Evolutionary conservation across 768 basidiomycete genomes (phyloP), one percentile per base, ranked within the genome.

Genomic region (Wakefieldia striispora): DNA sequence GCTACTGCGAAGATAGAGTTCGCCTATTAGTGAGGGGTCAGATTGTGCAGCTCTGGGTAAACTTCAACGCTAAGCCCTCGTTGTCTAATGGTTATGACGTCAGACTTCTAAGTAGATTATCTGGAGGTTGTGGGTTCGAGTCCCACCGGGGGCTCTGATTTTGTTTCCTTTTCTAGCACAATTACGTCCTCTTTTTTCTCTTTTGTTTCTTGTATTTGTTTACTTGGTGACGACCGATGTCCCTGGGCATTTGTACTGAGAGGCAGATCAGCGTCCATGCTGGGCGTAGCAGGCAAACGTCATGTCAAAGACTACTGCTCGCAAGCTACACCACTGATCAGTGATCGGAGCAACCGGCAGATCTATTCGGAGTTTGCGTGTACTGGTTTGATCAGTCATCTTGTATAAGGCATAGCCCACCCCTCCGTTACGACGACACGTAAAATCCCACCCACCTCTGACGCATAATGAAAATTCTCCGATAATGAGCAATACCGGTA

Each of bases 41-140:
- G 43, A n/a, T 36, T 6, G n/a, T 45, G 37, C 20, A 40, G n/a
- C 26, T 6, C 4, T n/a, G n/a, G n/a, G n/a, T n/a, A 1, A 2
- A 0, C 0, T 2, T 6, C 9, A 11, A 0, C 33, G n/a, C 4
- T 24, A 62, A 55, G 85, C 84, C 84, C 85, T 77, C 77, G 81
- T 87, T 84, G 85, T 86, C 84, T 87, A 86, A 87, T 87, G 85
- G 85, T 75, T 84, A 87, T 87, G 85, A 86, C 85, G 85, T 86
- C 85, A 87, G 85, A 87, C 85, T 87, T 87, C 85, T 87, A 84
- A 50, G 79, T 76, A 81, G 84, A 83, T 79, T 78, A 54, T 86
- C 84, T 86, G 84, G 82, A 86, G 85, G 84, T 80, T 87, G 83
- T 80, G 84, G 78, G 85, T 87, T 87, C 85, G 85, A 87, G 76